phyloP scores from a whole-genome alignment of 2,329 filamentous ascomycete species.

The Chrysoporthe cubensis region DNA sequence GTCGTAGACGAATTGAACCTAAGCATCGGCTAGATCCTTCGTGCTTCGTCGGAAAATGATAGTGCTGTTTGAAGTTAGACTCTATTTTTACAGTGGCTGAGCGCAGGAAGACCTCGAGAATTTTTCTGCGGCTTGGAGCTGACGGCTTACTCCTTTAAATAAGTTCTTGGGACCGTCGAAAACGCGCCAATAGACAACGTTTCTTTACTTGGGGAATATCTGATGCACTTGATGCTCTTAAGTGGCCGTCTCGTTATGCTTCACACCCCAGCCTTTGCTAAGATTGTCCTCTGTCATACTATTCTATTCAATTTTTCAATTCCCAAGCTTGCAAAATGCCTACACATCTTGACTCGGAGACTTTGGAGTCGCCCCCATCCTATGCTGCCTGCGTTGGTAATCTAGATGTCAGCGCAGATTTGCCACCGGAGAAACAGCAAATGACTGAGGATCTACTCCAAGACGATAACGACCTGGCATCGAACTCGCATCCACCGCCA shows the following conservation, averaged over 20 bases:
- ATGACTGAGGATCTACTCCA: not conserved
- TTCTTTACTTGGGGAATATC: not conserved
- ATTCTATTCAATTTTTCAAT: not conserved
- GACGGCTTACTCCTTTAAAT: not conserved
- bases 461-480: not conserved
- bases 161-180: not conserved
- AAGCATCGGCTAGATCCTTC: not conserved
- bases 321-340: not conserved
- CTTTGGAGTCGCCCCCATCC: conserved; percentile 5
- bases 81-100: not conserved
- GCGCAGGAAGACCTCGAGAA: too few relatives aligned
- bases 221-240: not conserved
- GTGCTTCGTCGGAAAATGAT: not conserved
- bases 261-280: not conserved
- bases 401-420: not conserved
- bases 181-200: not conserved
- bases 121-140: not conserved
- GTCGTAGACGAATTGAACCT: not conserved
- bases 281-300: not conserved
- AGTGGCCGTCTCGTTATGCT: not conserved
- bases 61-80: too few relatives aligned
- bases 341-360: too few relatives aligned
- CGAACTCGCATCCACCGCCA: conserved; percentile 8
- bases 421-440: not conserved
- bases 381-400: conserved; percentile 4